Conservation (phyloP, 2,329 filamentous ascomycete genomes). For the Phialophora chinensis region DNA sequence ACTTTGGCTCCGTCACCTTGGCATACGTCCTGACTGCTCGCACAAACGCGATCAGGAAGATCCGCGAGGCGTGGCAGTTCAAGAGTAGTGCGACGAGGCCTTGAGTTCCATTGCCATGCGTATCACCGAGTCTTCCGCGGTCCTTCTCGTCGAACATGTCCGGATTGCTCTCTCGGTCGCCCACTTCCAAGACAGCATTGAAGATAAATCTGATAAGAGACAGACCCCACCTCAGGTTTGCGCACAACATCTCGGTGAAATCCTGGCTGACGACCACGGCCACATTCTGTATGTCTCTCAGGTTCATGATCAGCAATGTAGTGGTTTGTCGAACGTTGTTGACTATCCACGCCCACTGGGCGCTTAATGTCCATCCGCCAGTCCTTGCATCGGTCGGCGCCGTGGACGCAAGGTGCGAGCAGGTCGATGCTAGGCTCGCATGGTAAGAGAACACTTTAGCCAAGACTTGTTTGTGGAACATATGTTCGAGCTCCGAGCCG, state of each 20-base stretch:
- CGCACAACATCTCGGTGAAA: constrained; percentile 72
- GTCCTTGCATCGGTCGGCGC: constrained; percentile 16
- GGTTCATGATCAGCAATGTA: constrained; percentile 31
- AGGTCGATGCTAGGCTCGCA: constrained; percentile 31
- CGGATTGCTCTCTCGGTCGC: constrained; percentile 43
- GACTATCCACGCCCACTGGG: constrained; percentile 39
- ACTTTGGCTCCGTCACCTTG: constrained; percentile 61
- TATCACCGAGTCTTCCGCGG: constrained; percentile 30
- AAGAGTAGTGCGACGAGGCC: constrained; percentile 61
- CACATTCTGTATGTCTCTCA: constrained; percentile 32
- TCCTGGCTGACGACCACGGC: constrained; percentile 54
- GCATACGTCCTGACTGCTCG: constrained; percentile 34
- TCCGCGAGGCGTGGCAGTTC: constrained; percentile 75
- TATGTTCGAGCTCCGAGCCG: constrained; percentile 70
- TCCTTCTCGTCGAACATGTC: constrained; percentile 36
- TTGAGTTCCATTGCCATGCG: constrained; percentile 36
- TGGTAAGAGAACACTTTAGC: constrained; percentile 67
- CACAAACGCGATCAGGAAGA: constrained; percentile 68
- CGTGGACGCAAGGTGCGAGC: constrained; percentile 23
- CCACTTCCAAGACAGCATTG: constrained; percentile 58
- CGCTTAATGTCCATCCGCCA: constrained; percentile 31
- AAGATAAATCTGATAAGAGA: constrained; percentile 66
- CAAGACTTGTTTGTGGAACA: constrained; percentile 74
- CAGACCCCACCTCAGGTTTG: constrained; percentile 78
- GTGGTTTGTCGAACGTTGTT: constrained; percentile 37